Base-by-base conservation (phyloP, 2,329 filamentous ascomycete genomes). In the Scorias spongiosa region DNA sequence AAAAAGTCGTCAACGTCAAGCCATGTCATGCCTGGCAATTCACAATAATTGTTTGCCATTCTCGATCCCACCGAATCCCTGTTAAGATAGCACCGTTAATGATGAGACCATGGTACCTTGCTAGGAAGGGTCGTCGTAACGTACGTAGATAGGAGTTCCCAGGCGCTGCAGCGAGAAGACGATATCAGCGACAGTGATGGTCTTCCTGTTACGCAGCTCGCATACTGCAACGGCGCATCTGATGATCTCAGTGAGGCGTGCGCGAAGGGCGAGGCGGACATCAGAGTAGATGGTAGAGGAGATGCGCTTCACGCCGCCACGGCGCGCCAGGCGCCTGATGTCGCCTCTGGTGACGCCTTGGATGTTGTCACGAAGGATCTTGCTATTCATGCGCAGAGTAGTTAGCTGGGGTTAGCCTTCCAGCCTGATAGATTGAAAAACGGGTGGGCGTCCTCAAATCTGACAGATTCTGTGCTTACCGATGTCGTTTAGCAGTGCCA, bases 301-400 rank as follows among this genome's bases (percentile, higher is more conserved):
- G 5, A 86, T 84, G 0, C 81, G 67, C 57, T 84, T 85, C 0
- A 86, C 76, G 0, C 81, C 82, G 2, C 82, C 81, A 9, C 81
- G 74, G 7, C 81, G 74, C 5, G 81, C 81, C 1, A 86, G 63
- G 41, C 82, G 78, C 51, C 81, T 79, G 46, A 55, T 57, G 42
- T 48, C 52, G 14, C 48, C 48, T 30, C 93, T 94, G 61, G 87
- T 95, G 63, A 95, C 91, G 71, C 88, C 88, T 72, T 93, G 86
- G 63, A 95, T 94, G 81, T 93, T 94, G 81, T 94, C 88, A 70
- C 86, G 84, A 66, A 94, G 76, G 75, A 94, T 93, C 81, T 94
- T 95, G 63, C 88, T 83, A 71, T 91, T 86, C 20, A 26, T 7
- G 20, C 4, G 20, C 20, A 26, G 48, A 81, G 2, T 1, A 78